These are phyloP conservation scores for Sclerotinia minor DNA, from an alignment of 2,329 filamentous ascomycete species.

Conservation along the genomic window DNA sequence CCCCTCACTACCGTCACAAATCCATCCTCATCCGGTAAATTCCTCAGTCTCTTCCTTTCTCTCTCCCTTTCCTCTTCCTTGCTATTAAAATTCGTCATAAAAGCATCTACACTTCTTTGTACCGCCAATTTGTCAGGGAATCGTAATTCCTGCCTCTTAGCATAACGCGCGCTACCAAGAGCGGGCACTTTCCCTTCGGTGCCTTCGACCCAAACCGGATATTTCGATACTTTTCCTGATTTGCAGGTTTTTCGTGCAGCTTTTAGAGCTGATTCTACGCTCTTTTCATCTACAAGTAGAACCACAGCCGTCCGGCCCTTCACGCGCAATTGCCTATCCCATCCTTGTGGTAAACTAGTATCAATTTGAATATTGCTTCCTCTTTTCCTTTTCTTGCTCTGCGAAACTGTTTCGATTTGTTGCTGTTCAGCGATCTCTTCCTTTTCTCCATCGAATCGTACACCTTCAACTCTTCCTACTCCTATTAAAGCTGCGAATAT, in stretches of 20 bases:
- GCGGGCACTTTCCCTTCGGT: conserved; percentile 55
- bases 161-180: conserved; percentile 54
- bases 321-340: conserved; percentile 67
- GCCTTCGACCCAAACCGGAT: conserved; percentile 68
- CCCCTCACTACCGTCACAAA: conserved; percentile 90
- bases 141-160: conserved; percentile 65
- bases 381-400: conserved; percentile 54
- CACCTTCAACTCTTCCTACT: conserved; percentile 73
- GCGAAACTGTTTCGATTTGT: conserved; percentile 38
- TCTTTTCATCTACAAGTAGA: conserved; percentile 78
- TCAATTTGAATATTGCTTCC: conserved; percentile 55
- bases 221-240: conserved; percentile 56
- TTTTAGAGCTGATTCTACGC: conserved; percentile 74
- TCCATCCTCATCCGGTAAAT: conserved; percentile 88
- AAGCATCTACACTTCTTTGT: conserved; percentile 77
- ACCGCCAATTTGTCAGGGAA: conserved; percentile 68
- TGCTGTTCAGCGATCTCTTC: conserved; percentile 37
- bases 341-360: conserved; percentile 69
- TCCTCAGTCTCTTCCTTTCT: conserved; percentile 64
- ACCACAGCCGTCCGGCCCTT: conserved; percentile 81
- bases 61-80: conserved; percentile 65
- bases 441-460: conserved; percentile 69
- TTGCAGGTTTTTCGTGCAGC: conserved; percentile 64
- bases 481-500: conserved; percentile 75
- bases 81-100: conserved; percentile 78